Percentiles rank a stretch among this genome's conserved stretches.
These are phyloP conservation scores for Solanum tacnaense DNA, from an alignment of 257 asterid genomes.

Conservation along the genomic window DNA sequence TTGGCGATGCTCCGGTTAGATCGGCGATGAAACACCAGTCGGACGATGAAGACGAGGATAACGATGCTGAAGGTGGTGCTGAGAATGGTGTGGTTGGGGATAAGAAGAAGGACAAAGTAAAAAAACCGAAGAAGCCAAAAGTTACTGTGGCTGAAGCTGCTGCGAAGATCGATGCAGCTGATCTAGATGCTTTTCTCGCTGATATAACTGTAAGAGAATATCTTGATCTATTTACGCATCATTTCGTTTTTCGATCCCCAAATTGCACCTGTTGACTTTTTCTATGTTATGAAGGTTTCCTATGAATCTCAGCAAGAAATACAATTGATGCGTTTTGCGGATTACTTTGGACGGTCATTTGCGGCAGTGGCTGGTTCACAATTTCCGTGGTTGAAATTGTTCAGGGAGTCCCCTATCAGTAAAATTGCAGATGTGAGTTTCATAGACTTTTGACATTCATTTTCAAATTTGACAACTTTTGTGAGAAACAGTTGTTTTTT, in stretches of 20 bases:
- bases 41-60: conserved; percentile 19
- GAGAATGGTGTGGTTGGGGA: conserved; percentile 34
- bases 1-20: conserved; percentile 30
- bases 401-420: conserved; percentile 70
- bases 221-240: not conserved
- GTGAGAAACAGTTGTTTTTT: not conserved
- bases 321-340: conserved; percentile 85
- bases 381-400: conserved; percentile 81
- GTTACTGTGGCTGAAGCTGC: conserved; percentile 77
- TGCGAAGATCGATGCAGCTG: conserved; percentile 50
- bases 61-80: conserved; percentile 14
- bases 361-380: conserved; percentile 61
- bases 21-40: conserved; percentile 15
- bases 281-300: conserved; percentile 37
- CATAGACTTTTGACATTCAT: not conserved
- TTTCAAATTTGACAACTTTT: not conserved
- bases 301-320: conserved; percentile 70
- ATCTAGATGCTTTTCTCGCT: conserved; percentile 57
- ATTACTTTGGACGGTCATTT: conserved; percentile 86
- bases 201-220: conserved; percentile 33
- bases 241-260: not conserved
- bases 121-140: conserved; percentile 66
- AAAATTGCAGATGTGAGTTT: conserved; percentile 65
- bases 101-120: conserved; percentile 55
- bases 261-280: not conserved